Evolutionary conservation across 2,329 filamentous ascomycete genomes (phyloP), one percentile per base, ranked within the genome.

Genomic region (Ciborinia camelliae): DNA sequence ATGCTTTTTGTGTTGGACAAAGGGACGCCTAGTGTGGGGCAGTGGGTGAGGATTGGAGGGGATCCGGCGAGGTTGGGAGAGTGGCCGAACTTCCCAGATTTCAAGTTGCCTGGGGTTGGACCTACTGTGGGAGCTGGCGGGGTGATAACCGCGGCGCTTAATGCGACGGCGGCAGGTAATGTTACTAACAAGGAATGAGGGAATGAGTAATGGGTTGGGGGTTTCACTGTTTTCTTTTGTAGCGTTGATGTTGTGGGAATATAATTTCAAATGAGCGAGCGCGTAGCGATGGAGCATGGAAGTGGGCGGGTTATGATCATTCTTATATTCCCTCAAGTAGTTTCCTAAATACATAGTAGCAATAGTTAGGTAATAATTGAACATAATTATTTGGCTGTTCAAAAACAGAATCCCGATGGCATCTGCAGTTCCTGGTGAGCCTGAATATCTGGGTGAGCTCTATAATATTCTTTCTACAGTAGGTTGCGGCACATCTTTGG

Each of bases 41-140:
- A 81, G n/a, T 85, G 85, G 76, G 83, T 89, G 28, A 79, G 87
- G 26, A 86, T 90, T 61, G 87, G 87, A 23, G 86, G 85, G 23
- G 86, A 89, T 73, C 86, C 85, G 1, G 86, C 78, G 2, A 65
- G 65, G 9, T 65, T 90, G 28, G 87, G 87, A 3, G 82, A 88
- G 68, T 90, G 87, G 87, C 87, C 86, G 0, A 65, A 81, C 47
- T 77, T 77, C 3, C 45, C 73, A 0, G 77, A 74, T 50, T 82
- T 83, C 64, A 63, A 52, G 4, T 32, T 63, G 7, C 52, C 61
- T 4, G 52, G 61, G 3, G 53, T 63, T 26, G 61, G 61, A 1
- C 61, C 61, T 8, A 63, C 61, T 5, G 51, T 37, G 10, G 52
- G 61, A 12, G 61, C 61, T 20, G 61, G 41, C 2, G 32, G 43